Conservation (phyloP, 2,329 filamentous ascomycete species). For the Penicillium sp. region DNA sequence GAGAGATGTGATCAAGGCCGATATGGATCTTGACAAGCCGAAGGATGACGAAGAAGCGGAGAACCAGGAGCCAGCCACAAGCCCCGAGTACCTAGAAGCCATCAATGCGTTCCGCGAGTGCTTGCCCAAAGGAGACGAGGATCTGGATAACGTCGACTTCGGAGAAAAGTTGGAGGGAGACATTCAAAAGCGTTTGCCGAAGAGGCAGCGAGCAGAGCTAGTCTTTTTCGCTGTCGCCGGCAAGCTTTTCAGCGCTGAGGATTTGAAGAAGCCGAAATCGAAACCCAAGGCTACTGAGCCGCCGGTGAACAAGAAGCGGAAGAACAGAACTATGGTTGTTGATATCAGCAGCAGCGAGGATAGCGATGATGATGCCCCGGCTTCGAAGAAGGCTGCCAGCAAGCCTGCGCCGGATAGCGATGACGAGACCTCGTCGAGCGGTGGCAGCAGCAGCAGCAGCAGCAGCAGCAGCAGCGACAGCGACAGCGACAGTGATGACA, state of each 20-base stretch:
- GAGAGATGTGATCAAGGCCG: constrained; percentile 46
- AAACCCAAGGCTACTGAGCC: constrained; percentile 17
- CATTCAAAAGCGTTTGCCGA: constrained; percentile 24
- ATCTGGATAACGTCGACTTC: constrained; percentile 17
- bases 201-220: constrained; percentile 33
- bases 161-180: constrained; percentile 22
- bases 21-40: constrained; percentile 35
- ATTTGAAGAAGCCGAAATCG: constrained; percentile 20
- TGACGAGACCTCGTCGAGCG: constrained; percentile 15
- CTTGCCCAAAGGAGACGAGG: constrained; percentile 22
- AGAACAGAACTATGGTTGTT: constrained; percentile 37
- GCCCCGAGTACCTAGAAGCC: constrained; percentile 41
- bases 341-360: constrained; percentile 37
- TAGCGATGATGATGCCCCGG: constrained; percentile 15
- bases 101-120: constrained; percentile 41
- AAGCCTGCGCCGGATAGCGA: constrained; percentile 13
- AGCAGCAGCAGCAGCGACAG: no score
- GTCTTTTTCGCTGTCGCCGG: constrained; percentile 29
- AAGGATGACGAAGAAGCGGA: constrained; percentile 15
- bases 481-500: constrained; percentile 17
- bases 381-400: constrained; percentile 14
- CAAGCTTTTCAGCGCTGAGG: constrained; percentile 23
- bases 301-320: constrained; percentile 32
- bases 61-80: constrained; percentile 7
- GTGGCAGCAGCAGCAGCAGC: constrained; percentile 18